Percentiles rank a stretch among this genome's conserved stretches.
These are phyloP conservation scores for Aspergillus panamensis DNA, from an alignment of 495 filamentous ascomycete genomes.

Conservation along the genomic window DNA sequence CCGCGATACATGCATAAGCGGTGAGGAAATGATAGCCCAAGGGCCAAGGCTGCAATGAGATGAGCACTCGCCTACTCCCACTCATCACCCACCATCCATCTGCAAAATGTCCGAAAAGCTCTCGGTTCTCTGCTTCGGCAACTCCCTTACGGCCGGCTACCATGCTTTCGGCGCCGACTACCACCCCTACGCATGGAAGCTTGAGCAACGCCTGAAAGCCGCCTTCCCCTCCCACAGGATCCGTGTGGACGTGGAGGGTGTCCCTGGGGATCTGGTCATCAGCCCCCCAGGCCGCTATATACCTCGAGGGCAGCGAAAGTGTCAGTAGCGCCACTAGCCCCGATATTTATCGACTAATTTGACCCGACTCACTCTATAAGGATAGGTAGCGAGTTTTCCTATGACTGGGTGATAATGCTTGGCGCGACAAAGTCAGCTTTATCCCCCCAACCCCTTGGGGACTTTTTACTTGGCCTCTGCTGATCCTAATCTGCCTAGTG, in stretches of 20 bases:
- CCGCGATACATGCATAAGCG: no score
- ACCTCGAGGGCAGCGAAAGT: conserved; percentile 41
- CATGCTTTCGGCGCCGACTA: conserved; percentile 38
- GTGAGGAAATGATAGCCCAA: no score
- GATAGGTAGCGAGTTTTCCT: conserved; percentile 13
- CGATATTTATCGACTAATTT: neutral
- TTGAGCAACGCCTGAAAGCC: conserved; percentile 23
- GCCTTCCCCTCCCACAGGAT: conserved; percentile 19
- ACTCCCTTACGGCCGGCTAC: conserved; percentile 60
- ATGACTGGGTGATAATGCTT: conserved; percentile 46
- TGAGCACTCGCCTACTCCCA: no score
- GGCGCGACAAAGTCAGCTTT: conserved; percentile 61
- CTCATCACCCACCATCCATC: no score
- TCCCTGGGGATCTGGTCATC: conserved; percentile 49
- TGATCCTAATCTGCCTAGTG: conserved; percentile 28
- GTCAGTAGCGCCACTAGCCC: conserved; percentile 26
- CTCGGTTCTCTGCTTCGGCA: conserved; percentile 60
- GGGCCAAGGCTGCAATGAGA: no score
- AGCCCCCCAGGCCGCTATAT: conserved; percentile 40
- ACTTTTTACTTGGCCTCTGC: no score
- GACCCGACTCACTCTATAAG: neutral
- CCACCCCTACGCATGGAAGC: conserved; percentile 49
- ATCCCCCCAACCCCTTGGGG: no score
- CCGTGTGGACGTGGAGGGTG: conserved; percentile 37
- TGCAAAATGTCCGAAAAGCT: conserved; percentile 15